These are phyloP conservation scores for Penicillium fimorum DNA, from an alignment of 495 filamentous ascomycete genomes.

Conservation along the genomic window DNA sequence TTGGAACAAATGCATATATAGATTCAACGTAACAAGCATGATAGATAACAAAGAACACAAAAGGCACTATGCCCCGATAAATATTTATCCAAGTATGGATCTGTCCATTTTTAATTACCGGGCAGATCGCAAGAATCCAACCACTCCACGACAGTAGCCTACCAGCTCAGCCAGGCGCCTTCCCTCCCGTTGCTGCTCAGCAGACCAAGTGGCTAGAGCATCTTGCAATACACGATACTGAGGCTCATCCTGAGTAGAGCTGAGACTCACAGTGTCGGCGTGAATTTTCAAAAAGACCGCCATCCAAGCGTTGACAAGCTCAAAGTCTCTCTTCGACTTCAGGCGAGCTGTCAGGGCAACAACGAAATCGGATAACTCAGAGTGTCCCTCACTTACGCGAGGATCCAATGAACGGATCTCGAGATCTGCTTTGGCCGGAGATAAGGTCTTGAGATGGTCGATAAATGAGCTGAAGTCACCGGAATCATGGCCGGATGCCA, in stretches of 20 bases:
- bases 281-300: constrained; percentile 82
- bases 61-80: neutral
- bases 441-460: constrained; percentile 70
- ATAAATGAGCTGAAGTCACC: constrained; percentile 59
- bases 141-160: constrained; percentile 83
- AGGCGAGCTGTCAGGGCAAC: constrained; percentile 68
- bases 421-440: constrained; percentile 79
- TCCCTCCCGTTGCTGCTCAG: constrained; percentile 63
- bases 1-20: neutral
- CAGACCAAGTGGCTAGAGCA: constrained; percentile 62
- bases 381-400: constrained; percentile 39
- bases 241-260: constrained; percentile 43
- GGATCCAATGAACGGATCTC: constrained; percentile 77
- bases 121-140: constrained; percentile 78
- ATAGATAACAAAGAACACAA: neutral
- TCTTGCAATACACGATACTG: constrained; percentile 43
- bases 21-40: constrained; percentile 3
- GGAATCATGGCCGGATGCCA: constrained; percentile 41
- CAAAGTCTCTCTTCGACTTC: constrained; percentile 71
- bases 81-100: neutral
- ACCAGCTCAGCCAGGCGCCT: constrained; percentile 71
- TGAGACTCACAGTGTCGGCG: constrained; percentile 52
- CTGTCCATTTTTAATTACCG: constrained; percentile 23
- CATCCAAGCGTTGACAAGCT: constrained; percentile 96
- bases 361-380: constrained; percentile 70